Evolutionary conservation across 257 asterid species (phyloP).

Genomic region (Solanum chilense): DNA sequence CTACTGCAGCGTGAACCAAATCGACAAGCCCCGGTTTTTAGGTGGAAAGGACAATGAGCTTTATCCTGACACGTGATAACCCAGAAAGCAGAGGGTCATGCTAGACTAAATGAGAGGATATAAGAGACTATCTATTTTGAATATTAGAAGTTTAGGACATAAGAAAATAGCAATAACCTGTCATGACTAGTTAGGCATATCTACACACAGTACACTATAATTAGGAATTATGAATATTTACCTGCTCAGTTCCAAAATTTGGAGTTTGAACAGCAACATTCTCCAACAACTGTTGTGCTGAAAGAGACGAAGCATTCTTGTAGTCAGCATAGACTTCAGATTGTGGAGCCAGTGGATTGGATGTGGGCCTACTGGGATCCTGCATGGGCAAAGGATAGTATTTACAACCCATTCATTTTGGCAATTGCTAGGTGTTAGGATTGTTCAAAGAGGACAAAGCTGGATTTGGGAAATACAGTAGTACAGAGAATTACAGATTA

Average conservation of each 20-base stretch:
- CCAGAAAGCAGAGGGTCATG: constrained; percentile 19
- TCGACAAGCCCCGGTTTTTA: constrained; percentile 94
- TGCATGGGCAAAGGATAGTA: constrained; percentile 15
- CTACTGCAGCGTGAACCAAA: constrained; percentile 88
- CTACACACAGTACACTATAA: not conserved
- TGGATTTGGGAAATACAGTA: not conserved
- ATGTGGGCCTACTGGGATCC: constrained; percentile 81
- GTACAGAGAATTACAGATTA: not conserved
- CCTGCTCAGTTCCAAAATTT: constrained; percentile 97
- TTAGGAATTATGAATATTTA: constrained; percentile 5
- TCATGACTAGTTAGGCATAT: not conserved
- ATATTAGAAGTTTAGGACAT: not conserved
- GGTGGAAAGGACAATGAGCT: constrained; percentile 98
- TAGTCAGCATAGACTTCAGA: constrained; percentile 62
- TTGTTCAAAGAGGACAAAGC: not conserved
- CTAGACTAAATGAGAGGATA: not conserved
- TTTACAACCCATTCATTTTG: not conserved
- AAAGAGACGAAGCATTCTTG: constrained; percentile 39
- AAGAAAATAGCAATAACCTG: not conserved
- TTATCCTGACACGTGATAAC: constrained; percentile 63
- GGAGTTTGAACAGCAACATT: constrained; percentile 91
- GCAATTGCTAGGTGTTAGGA: not conserved
- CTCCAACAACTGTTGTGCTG: constrained; percentile 79
- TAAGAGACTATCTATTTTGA: not conserved
- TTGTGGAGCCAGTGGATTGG: constrained; percentile 94